phyloP scores from a whole-genome alignment of 306 rosid species.

The Boehmeria nivea region DNA sequence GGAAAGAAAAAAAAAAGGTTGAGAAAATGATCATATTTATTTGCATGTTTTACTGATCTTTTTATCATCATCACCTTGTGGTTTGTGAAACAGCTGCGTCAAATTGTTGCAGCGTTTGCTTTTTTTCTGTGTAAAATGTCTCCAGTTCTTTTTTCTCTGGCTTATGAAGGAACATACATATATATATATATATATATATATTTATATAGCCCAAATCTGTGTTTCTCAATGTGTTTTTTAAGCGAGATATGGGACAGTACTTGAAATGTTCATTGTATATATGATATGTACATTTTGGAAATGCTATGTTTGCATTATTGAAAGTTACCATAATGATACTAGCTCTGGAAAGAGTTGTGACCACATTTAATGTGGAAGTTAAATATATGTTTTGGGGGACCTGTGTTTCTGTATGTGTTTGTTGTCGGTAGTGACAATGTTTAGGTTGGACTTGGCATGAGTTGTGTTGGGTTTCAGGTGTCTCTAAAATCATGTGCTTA shows the following conservation, averaged over 20 bases:
- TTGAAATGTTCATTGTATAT: too few species aligned
- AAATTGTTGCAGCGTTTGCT: conserved; percentile 28
- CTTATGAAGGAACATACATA: not conserved
- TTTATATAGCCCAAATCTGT: not conserved
- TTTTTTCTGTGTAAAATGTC: conserved; percentile 25
- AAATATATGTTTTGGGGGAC: not conserved
- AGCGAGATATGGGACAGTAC: too few species aligned
- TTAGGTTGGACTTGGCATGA: not conserved
- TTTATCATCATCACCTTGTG: conserved; percentile 18
- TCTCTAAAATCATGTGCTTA: not conserved
- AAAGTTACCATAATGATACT: not conserved
- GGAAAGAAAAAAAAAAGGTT: conserved; percentile 2
- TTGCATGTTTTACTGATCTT: conserved; percentile 22
- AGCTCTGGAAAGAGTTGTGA: not conserved
- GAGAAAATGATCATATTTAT: conserved; percentile 22
- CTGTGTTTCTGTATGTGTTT: not conserved
- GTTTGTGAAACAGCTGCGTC: conserved; percentile 31
- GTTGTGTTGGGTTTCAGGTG: not conserved
- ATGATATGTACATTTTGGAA: not conserved
- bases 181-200: not conserved
- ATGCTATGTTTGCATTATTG: not conserved
- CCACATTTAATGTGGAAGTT: too few species aligned
- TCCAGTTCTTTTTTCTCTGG: conserved; percentile 9
- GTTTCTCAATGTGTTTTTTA: not conserved
- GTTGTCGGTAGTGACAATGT: not conserved